Percentiles rank a stretch among this genome's conserved stretches.
These are phyloP conservation scores for Lagerstroemia fauriei DNA, from an alignment of 441 rosid species.

Conservation along the genomic window DNA sequence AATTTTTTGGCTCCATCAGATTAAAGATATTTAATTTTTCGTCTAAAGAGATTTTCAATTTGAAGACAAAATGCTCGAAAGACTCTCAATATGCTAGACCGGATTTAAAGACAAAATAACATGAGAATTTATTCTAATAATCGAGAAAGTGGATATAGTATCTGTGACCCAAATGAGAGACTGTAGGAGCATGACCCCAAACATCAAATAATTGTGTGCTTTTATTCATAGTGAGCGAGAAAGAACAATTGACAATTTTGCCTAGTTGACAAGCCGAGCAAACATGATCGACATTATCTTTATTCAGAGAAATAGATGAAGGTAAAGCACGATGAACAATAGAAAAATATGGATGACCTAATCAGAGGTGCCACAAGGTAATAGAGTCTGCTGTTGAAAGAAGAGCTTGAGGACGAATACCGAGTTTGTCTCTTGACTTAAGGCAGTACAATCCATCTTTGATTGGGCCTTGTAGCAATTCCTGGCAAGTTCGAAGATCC, in stretches of 20 bases:
- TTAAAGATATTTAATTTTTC: no score
- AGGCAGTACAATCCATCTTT: background rate
- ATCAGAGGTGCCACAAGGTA: background rate
- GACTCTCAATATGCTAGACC: background rate
- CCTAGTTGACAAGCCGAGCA: background rate
- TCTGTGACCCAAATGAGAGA: background rate
- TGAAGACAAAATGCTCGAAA: background rate
- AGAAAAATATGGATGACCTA: background rate
- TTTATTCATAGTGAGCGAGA: background rate
- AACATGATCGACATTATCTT: background rate
- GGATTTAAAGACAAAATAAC: background rate
- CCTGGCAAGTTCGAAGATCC: background rate
- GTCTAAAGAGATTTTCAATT: background rate
- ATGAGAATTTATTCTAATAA: background rate
- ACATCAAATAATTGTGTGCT: background rate
- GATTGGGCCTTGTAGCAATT: background rate
- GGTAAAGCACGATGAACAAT: background rate
- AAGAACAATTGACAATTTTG: background rate
- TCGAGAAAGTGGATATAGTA: background rate
- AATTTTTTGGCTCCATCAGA: background rate
- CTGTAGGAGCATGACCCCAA: background rate
- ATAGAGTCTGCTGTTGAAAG: background rate
- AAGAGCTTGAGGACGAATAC: background rate
- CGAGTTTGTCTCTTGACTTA: background rate
- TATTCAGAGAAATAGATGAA: background rate